Base-by-base conservation (phyloP, 805 yeast species). In the Saccharomycopsis javanensis region DNA sequence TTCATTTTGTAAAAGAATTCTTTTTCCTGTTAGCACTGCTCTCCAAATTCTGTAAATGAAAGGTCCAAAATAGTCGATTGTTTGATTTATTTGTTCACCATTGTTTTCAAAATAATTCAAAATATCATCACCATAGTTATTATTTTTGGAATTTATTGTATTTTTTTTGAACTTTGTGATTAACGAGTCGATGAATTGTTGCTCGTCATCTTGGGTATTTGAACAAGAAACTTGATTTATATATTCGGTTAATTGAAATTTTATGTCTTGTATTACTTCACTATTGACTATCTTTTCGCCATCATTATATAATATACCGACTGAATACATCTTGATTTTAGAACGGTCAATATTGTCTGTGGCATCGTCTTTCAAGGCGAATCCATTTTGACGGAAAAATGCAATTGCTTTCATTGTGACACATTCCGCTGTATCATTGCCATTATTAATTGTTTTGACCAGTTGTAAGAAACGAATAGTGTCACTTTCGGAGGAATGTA, bases 321-420 rank as follows among this genome's bases (percentile, higher is more conserved):
- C 57, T 5, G 61, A 48, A 33, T 57, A 60, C 62, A 60, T 60
- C 33, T 53, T 51, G 2, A 60, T 38, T 18, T 15, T 42, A 11
- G 30, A 11, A 8, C 62, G 53, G 34, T 60, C 61, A 10, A 42
- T 20, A 11, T 11, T 42, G 25, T 55, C 55, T 2, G 51, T 13
- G 51, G 37, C 54, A 20, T 38, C 46, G n/a, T 51, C 25, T 20
- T 42, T 20, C 48, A 42, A 42, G 5, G 7, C 15, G 35, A 55
- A 31, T 5, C 62, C 62, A 42, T 60, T 60, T 27, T 60, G 62
- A 6, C 59, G 27, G 53, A 34, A 60, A 20, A 60, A 50, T 5
- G 60, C 48, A 13, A 42, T 33, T 8, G 56, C 61, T 23, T 55
- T 15, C 28, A 25, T 30, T 6, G 10, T 50, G 13, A 20, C 30